Base-by-base conservation (phyloP, 2,329 filamentous ascomycete species). In the Nemania sp. region DNA sequence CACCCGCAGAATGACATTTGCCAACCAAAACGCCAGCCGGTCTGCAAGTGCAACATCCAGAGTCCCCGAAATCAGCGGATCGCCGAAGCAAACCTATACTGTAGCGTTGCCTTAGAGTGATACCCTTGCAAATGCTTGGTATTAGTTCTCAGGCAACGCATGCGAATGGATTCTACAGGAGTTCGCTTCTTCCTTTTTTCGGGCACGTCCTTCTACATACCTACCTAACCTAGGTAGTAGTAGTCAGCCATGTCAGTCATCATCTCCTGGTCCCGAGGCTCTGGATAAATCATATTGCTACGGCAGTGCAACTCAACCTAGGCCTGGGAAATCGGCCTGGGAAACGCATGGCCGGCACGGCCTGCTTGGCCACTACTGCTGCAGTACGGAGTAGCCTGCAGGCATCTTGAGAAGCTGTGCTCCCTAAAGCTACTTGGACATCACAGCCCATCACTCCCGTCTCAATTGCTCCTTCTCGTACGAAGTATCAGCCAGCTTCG, bases 231-330 rank as follows among this genome's bases (percentile, higher is more conserved):
- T n/a, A n/a, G n/a, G n/a, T n/a, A n/a, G n/a, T n/a, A n/a, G n/a
- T n/a, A 26, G 28, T 49, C 17, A 23, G 45, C 34, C 34, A 55
- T 39, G 40, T 47, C 44, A 24, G 41, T 37, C 28, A 19, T 44
- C 20, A 33, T 19, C 43, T 47, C 23, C 46, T 49, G 28, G 49
- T 54, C 49, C 56, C 56, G 51, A 47, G 26, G 42, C 49, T 51
- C 56, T 57, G 56, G 54, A 23, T 56, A 48, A 52, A 46, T 51
- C 36, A 47, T 17, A 31, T 39, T 52, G n/a, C 39, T 17, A 42
- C 39, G 49, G 28, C 33, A 34, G 39, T 49, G 45, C 44, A 39
- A 44, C 42, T 53, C 28, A 12, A 30, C 31, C 28, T 19, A 9
- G 28, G 33, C 22, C 33, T 28, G 40, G 41, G n/a, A n/a, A n/a